Base-by-base conservation (phyloP, 805 yeast genomes). In the Saccharomycopsis microspora region DNA sequence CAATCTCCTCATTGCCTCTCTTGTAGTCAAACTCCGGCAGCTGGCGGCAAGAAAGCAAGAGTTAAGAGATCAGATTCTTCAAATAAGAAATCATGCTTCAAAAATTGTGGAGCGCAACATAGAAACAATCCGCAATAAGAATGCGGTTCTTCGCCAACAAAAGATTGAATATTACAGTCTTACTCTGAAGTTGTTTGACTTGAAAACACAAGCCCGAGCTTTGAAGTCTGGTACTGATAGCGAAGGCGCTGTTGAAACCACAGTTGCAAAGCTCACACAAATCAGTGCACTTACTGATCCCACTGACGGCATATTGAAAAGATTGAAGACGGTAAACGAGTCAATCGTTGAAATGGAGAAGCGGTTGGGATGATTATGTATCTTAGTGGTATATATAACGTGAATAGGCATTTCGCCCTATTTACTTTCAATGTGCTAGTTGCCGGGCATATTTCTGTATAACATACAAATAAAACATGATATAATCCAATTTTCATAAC, bases 291-390 rank as follows among this genome's bases (percentile, higher is more conserved):
- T 47, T 11, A 42, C 47, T 6, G 29, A 41, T 34, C 53, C 53
- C 4, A 29, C 41, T 27, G 33, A 44, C 35, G 48, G 51, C 10
- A 37, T 50, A 8, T 31, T 44, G 10, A 30, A 48, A n/a, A 41
- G 41, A 29, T 39, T 50, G 9, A 43, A 44, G 31, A 10, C n/a
- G 5, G 30, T 50, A 10, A 50, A 50, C 39, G 32, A 29, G 11
- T 27, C 7, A 5, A 33, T 49, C 28, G 32, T 42, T 5, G 37
- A 5, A 10, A 33, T 47, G 5, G 46, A 43, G 39, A 31, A 42
- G 7, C 31, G 41, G 4, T n/a, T 44, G 32, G 19, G 19, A 31
- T 31, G 9, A 19, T 19, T 19, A 19, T 19, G 19, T 19, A 19
- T 19, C 19, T 19, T 19, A 19, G 19, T 2, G 19, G 19, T 19